Conservation (phyloP, 2,329 filamentous ascomycete genomes). For the Botryotinia narcissicola region DNA sequence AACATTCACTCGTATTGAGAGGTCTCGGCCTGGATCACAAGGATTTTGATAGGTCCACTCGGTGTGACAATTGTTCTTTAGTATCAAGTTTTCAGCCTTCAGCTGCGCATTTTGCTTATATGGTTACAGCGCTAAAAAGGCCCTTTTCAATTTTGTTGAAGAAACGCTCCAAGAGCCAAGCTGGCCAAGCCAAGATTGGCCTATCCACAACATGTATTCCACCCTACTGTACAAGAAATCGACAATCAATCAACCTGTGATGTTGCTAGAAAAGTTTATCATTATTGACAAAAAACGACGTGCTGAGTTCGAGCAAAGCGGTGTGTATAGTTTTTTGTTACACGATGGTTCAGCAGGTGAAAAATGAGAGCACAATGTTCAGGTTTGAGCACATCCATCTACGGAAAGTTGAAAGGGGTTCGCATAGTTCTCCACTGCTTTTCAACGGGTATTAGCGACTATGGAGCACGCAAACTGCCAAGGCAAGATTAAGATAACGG, state of each 20-base stretch:
- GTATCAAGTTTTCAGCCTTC: neutral
- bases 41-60: neutral
- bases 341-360: conserved; percentile 6
- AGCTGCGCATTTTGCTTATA: conserved; percentile 3
- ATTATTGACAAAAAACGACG: conserved; percentile 9
- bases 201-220: conserved; percentile 11
- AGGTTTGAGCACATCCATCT: neutral
- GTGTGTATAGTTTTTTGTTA: neutral
- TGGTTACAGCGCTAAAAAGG: conserved; percentile 17
- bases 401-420: conserved; percentile 5
- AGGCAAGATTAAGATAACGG: conserved; percentile 4
- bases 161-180: conserved; percentile 10
- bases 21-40: neutral
- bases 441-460: conserved; percentile 6
- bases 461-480: conserved; percentile 7
- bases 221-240: neutral
- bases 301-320: neutral
- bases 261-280: neutral
- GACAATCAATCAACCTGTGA: neutral
- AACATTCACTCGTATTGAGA: neutral
- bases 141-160: conserved; percentile 12
- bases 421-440: conserved; percentile 14
- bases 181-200: conserved; percentile 2
- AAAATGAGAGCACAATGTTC: neutral
- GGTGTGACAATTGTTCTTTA: neutral